Evolutionary conservation across 257 asterid genomes (phyloP).

Genomic region (Rehmannia glutinosa): DNA sequence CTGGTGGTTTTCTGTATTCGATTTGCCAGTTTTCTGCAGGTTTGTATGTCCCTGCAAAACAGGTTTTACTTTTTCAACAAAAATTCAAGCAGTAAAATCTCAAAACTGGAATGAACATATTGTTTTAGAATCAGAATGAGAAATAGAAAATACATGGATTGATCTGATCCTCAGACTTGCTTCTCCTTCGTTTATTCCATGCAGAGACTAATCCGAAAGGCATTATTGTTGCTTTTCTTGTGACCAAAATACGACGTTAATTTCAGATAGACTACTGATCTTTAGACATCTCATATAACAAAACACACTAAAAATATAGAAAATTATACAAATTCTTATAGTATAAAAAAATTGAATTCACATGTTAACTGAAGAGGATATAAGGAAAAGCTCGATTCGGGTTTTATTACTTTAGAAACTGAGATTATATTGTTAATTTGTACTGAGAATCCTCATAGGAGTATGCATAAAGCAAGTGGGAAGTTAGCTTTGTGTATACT

Average conservation of each 20-base stretch:
- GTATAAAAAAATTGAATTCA: too few species aligned
- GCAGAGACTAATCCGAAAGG: conserved; percentile 91
- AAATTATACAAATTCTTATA: too few species aligned
- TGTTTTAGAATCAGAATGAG: conserved; percentile 1
- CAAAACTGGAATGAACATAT: neutral
- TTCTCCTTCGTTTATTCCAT: conserved; percentile 92
- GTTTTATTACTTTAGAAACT: neutral
- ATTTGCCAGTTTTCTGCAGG: conserved; percentile 78
- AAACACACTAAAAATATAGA: too few species aligned
- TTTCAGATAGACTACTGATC: neutral
- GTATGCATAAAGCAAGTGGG: conserved; percentile 66
- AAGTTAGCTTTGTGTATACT: conserved; percentile 42
- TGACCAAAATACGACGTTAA: too few species aligned
- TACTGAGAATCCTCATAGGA: conserved; percentile 55
- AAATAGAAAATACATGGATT: conserved; percentile 51
- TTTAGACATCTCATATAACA: neutral
- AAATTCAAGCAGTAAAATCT: neutral
- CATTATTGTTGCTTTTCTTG: conserved; percentile 42
- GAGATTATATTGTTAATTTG: conserved; percentile 22
- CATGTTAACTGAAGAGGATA: neutral
- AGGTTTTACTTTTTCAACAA: neutral
- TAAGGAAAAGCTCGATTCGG: neutral
- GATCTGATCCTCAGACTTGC: conserved; percentile 86
- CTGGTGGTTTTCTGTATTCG: conserved; percentile 61
- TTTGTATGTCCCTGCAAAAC: conserved; percentile 76